Base-by-base conservation (phyloP, 495 filamentous ascomycete species). In the Usnea hakonensis region DNA sequence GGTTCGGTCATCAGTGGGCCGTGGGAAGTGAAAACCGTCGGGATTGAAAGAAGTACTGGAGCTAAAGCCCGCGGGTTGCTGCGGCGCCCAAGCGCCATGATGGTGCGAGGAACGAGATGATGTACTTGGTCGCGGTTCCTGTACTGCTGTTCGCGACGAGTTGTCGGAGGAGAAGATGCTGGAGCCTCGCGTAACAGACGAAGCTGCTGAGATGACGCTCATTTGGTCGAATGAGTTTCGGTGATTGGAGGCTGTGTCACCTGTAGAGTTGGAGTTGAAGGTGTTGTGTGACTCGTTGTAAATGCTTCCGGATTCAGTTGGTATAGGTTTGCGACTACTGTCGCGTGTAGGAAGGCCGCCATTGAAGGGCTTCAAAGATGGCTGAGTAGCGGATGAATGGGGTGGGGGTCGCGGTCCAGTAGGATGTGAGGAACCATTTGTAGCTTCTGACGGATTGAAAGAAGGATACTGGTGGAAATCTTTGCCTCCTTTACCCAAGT, bases 381-480 rank as follows among this genome's bases (percentile, higher is more conserved):
- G 69, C 67, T 86, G 85, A 7, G 48, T 32, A n/a, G 48, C 48
- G 48, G 79, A 75, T 21, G 74, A 65, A 70, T 85, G 81, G 26
- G 90, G 87, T 30, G 87, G 85, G 19, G 89, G 87, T 64, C 91
- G 83, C 37, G 86, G 84, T 17, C 83, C 84, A 14, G 84, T 82
- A 30, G 81, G 79, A 65, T 89, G 84, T 16, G 85, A 81, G 57
- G 76, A 77, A 23, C 75, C 70, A 64, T 79, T 79, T 35, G 73
- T 73, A 58, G 73, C 67, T 2, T 76, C 64, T 43, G 74, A 68
- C 40, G 85, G 79, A 60, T 88, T 83, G 76, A 88, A 86, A 23
- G 80, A 81, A 10, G 91, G 91, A 74, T 96, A 96, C 69, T 96
- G 93, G 73, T 97, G 90, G 69, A 84, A 97, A 69, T 97, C 93